phyloP scores from a whole-genome alignment of 2,329 filamentous ascomycete genomes.

The Aspergillus phoenicis region DNA sequence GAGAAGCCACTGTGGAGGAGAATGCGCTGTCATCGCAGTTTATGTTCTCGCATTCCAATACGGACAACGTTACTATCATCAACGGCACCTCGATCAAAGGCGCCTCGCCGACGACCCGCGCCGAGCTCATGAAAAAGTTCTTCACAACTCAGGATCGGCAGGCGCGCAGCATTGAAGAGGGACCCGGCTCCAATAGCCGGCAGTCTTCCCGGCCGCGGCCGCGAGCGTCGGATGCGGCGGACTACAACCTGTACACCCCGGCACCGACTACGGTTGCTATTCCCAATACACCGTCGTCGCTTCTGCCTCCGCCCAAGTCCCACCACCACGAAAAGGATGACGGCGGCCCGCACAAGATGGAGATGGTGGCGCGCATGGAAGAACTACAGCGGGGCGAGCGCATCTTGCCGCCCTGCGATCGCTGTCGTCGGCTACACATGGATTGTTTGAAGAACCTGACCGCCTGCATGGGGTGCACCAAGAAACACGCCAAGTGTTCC shows the following conservation, averaged over 20 bases:
- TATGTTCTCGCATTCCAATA: constrained; percentile 45
- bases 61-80: constrained; percentile 52
- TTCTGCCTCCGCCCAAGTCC: constrained; percentile 53
- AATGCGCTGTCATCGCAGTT: constrained; percentile 39
- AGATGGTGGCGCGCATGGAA: constrained; percentile 77
- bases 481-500: constrained; percentile 84
- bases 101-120: constrained; percentile 58
- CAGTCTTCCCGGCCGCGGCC: constrained; percentile 35
- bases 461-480: constrained; percentile 83
- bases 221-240: constrained; percentile 38
- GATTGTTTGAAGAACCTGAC: constrained; percentile 84
- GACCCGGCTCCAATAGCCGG: constrained; percentile 28
- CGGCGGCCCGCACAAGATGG: constrained; percentile 60
- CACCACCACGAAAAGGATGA: constrained; percentile 56
- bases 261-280: constrained; percentile 55
- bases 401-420: constrained; percentile 80
- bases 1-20: constrained; percentile 37
- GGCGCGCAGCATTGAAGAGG: constrained; percentile 42
- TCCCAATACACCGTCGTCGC: constrained; percentile 56
- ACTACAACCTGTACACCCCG: constrained; percentile 44
- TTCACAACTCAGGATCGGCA: constrained; percentile 61
- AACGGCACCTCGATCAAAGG: constrained; percentile 54
- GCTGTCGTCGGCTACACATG: constrained; percentile 77
- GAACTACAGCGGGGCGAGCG: constrained; percentile 71
- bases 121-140: constrained; percentile 65